Percentiles rank a stretch among this genome's conserved stretches.
Conservation (phyloP, 1,284 basidiomycete genomes). For the Ganoderma resinaceum region DNA sequence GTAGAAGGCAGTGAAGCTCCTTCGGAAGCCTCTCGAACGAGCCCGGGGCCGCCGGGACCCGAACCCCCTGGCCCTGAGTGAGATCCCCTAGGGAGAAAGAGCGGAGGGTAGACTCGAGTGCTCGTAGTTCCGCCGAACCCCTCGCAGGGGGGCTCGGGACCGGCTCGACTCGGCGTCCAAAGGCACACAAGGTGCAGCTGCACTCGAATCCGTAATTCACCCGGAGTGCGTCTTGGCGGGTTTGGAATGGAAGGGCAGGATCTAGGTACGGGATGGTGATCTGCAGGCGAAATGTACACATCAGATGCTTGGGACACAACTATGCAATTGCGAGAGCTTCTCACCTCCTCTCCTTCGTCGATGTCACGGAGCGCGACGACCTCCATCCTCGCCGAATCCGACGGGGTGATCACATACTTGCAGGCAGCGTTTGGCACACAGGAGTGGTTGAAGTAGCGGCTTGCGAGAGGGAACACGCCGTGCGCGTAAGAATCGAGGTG, state of each 20-base stretch:
- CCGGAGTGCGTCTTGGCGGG: constrained; percentile 63
- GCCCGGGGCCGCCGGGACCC: constrained; percentile 18
- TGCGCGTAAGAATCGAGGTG: constrained; percentile 71
- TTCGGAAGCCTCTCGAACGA: constrained; percentile 47
- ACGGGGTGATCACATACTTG: constrained; percentile 56
- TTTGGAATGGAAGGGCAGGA: constrained; percentile 66
- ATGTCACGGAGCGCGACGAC: constrained; percentile 68
- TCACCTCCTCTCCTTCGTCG: constrained; percentile 65
- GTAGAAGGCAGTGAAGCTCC: constrained; percentile 51
- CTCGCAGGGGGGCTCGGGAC: constrained; percentile 47
- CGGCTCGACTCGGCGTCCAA: constrained; percentile 44
- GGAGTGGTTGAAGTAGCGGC: constrained; percentile 79
- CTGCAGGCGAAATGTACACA: constrained; percentile 43
- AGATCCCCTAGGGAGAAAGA: constrained; percentile 44
- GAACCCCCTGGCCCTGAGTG: constrained; percentile 16
- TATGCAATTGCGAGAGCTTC: constrained; percentile 19
- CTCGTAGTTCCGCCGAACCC: constrained; percentile 33
- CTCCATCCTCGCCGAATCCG: constrained; percentile 57
- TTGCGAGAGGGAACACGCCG: constrained; percentile 75
- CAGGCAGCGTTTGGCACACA: constrained; percentile 76
- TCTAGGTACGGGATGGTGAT: constrained; percentile 78
- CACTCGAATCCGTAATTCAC: constrained; percentile 75
- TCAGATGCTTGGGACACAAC: not conserved
- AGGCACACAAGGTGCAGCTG: constrained; percentile 60
- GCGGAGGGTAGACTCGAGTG: constrained; percentile 46